Percentiles rank a stretch among this genome's conserved stretches.
These are phyloP conservation scores for Penicillium coffeae DNA, from an alignment of 495 filamentous ascomycete genomes.

Conservation along the genomic window DNA sequence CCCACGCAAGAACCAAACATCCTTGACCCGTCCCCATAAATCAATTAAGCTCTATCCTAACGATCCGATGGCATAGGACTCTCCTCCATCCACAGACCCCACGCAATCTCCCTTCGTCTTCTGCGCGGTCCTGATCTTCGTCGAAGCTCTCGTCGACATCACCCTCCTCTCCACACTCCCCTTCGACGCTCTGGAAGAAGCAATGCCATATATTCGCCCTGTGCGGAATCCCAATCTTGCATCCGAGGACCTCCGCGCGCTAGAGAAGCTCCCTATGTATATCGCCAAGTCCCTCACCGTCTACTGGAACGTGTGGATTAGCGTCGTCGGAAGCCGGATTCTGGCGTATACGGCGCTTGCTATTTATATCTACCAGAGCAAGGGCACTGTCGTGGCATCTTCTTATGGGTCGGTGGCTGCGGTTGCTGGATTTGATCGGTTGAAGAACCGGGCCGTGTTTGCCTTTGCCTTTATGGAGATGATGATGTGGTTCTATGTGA, in stretches of 20 bases:
- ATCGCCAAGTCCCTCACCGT: slow-evolving; percentile 27
- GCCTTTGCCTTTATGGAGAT: slow-evolving; percentile 82
- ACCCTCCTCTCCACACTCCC: slow-evolving; percentile 57
- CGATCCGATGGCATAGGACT: slow-evolving; percentile 26
- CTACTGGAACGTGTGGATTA: slow-evolving; percentile 73
- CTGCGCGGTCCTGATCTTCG: slow-evolving; percentile 63
- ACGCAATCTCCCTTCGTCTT: slow-evolving; percentile 62
- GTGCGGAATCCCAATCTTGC: slow-evolving; percentile 24
- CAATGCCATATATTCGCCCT: slow-evolving; percentile 26
- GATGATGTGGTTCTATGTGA: slow-evolving; percentile 82
- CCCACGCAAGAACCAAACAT: neutral
- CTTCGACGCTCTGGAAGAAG: slow-evolving; percentile 37
- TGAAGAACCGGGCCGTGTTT: slow-evolving; percentile 79
- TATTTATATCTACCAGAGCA: slow-evolving; percentile 65
- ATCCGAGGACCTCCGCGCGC: slow-evolving; percentile 24
- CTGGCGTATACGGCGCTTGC: slow-evolving; percentile 61
- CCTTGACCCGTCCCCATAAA: neutral
- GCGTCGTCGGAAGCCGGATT: slow-evolving; percentile 65
- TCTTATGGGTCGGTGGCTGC: slow-evolving; percentile 23
- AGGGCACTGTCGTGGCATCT: slow-evolving; percentile 35
- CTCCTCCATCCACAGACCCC: slow-evolving; percentile 57
- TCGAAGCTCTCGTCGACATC: slow-evolving; percentile 68
- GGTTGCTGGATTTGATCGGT: slow-evolving; percentile 43
- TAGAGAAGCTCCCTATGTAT: slow-evolving; percentile 38
- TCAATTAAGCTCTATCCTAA: slow-evolving; percentile 33